Evolutionary conservation across 2,329 filamentous ascomycete species (phyloP), one percentile per base, ranked within the genome.

Genomic region (Zymoseptoria ardabiliae): DNA sequence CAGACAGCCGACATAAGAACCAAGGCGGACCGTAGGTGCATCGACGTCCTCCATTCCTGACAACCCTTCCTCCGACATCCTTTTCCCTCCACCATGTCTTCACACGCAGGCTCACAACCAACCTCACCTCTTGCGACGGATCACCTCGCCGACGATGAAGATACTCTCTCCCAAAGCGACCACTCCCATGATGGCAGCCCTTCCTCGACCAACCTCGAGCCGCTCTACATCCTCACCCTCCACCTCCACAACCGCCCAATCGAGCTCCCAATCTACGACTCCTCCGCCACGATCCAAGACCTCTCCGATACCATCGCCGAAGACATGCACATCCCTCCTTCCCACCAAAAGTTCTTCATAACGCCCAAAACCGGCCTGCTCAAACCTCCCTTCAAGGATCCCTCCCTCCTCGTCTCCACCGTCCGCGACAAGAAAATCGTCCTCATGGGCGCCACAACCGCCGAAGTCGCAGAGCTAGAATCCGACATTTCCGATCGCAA

Each of bases 301-400:
- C 81, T 90, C 45, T 85, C 85, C 51, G 71, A 78, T 54, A 77
- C 80, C 61, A 83, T 90, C 65, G 77, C 82, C 58, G 71, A 75
- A 50, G 71, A 74, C 2, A 79, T 89, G 56, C 80, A 78, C 54
- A 83, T 90, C 57, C 86, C 87, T 0, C 72, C 75, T 0, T 71
- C 77, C 9, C 85, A 89, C 72, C 87, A 90, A 69, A 90, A 90
- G 71, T 80, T 88, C 70, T 75, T 81, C 62, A 79, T 90, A 64
- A 79, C 84, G 13, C 80, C 86, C 50, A 88, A 87, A 69, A 76
- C 82, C 7, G 85, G 85, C 25, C 76, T 89, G 1, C 78, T 88
- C 23, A 87, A 85, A 64, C 76, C 80, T 0, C 86, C 86, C 0
- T 85, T 87, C 76, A 83, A 83, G 70, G 78, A 87, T 63, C 78